Evolutionary conservation across 1,284 basidiomycete genomes (phyloP).

Genomic region (Cryptococcus jaspeensis): DNA sequence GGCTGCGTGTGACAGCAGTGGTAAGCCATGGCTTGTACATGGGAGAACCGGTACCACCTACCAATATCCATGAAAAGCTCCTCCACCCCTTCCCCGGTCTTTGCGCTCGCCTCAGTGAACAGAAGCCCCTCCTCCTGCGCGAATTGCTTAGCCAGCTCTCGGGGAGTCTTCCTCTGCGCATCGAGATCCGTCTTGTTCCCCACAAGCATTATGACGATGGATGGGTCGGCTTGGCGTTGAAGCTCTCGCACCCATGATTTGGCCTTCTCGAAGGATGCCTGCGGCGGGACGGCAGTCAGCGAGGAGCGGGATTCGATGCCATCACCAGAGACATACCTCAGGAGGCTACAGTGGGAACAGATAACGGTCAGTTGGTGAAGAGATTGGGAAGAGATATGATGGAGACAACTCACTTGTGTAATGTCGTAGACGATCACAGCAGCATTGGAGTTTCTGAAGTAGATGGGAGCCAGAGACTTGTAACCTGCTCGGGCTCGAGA

Average conservation of each 20-base stretch:
- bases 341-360: constrained; percentile 26
- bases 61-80: constrained; percentile 82
- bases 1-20: constrained; percentile 22
- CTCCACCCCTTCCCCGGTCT: constrained; percentile 84
- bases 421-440: constrained; percentile 98
- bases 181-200: constrained; percentile 92
- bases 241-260: constrained; percentile 95
- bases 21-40: neutral
- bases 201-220: constrained; percentile 91
- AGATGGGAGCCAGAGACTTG: constrained; percentile 73
- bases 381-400: neutral
- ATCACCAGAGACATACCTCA: constrained; percentile 22
- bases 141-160: constrained; percentile 87
- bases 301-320: neutral
- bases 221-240: constrained; percentile 94
- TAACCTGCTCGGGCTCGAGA: constrained; percentile 30
- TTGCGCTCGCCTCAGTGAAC: constrained; percentile 95
- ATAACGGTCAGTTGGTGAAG: constrained; percentile 11
- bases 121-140: constrained; percentile 92
- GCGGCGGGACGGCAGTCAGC: neutral
- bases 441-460: constrained; percentile 97
- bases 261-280: constrained; percentile 83
- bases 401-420: constrained; percentile 59
- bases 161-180: constrained; percentile 66
- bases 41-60: constrained; percentile 16